These are phyloP conservation scores for Penicillium fimorum DNA, from an alignment of 495 filamentous ascomycete genomes.

Conservation along the genomic window DNA sequence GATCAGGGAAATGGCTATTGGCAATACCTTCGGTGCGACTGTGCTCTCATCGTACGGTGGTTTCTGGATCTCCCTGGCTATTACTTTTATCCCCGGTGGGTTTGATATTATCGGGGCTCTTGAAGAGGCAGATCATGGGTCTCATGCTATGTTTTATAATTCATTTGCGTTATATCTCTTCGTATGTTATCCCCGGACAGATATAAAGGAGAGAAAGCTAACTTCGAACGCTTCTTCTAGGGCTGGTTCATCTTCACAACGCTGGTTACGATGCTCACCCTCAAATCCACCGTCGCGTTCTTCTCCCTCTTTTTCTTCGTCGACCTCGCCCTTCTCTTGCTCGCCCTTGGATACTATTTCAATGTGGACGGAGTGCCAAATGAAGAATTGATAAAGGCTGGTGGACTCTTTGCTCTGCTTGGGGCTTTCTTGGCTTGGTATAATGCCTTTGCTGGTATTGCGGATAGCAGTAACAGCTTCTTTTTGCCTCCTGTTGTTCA, in stretches of 20 bases:
- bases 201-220: background rate
- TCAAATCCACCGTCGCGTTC: constrained; percentile 89
- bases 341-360: constrained; percentile 64
- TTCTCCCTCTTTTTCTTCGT: constrained; percentile 85
- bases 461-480: constrained; percentile 77
- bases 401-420: constrained; percentile 76
- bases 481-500: constrained; percentile 85
- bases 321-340: constrained; percentile 78
- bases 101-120: constrained; percentile 53
- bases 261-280: constrained; percentile 74
- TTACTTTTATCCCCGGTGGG: constrained; percentile 75
- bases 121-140: constrained; percentile 41
- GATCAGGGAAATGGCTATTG: constrained; percentile 86
- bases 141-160: constrained; percentile 52
- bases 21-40: constrained; percentile 94
- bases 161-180: constrained; percentile 77
- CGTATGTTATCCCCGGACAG: constrained; percentile 37
- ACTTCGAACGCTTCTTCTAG: constrained; percentile 24
- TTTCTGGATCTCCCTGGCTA: constrained; percentile 87
- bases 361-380: constrained; percentile 43
- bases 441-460: constrained; percentile 85
- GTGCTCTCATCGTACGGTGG: constrained; percentile 90
- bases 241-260: constrained; percentile 93
- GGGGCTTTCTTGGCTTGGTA: constrained; percentile 90
- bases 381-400: constrained; percentile 58